Base-by-base conservation (phyloP, 805 yeast genomes). In the Cyberlindnera subsufficiens region DNA sequence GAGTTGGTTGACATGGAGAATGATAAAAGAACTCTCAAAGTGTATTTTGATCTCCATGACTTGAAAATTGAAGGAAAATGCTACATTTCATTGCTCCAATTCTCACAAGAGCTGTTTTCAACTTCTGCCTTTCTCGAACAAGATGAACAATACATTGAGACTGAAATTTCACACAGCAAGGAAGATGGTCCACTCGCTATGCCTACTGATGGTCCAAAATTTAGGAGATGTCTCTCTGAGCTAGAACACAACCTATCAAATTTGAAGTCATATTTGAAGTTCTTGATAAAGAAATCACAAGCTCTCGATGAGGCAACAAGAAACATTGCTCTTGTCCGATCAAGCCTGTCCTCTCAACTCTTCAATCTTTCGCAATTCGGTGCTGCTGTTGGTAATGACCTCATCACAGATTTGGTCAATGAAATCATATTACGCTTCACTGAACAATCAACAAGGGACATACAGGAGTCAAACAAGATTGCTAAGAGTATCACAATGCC, bases 371-470 rank as follows among this genome's bases (percentile, higher is more conserved):
- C 47, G 5, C 41, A 36, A 11, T 42, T 42, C 25, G 39, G 50
- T 4, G 18, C 30, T 4, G 19, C 32, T 3, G 30, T 46, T 16
- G 49, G 45, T 20, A 45, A 49, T 19, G 34, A 37, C 3, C 35
- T 48, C 1, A 39, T 53, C 30, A 33, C 32, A 25, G 51, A 47
- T 19, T 18, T 56, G 1, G 31, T 51, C 9, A 38, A 41, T 27
- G 55, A 50, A 14, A 8, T 55, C 5, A 48, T 49, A 1, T 40
- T 51, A 3, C 30, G 35, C 1, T 32, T 52, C 9, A 55, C 54
- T 1, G 56, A 52, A 10, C 38, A 44, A 33, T 52, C 58, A 4
- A 48, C 50, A 5, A 22, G 32, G 18, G 55, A 56, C 11, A 47
- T 56, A 29, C 38, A 48, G 15, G 48, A 54, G 30, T 50, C 58